A percentile compares a stretch with the other conserved stretches of the same genome.
phyloP scores from a whole-genome alignment of 805 yeast species.

The Metschnikowia bowlesiae region DNA sequence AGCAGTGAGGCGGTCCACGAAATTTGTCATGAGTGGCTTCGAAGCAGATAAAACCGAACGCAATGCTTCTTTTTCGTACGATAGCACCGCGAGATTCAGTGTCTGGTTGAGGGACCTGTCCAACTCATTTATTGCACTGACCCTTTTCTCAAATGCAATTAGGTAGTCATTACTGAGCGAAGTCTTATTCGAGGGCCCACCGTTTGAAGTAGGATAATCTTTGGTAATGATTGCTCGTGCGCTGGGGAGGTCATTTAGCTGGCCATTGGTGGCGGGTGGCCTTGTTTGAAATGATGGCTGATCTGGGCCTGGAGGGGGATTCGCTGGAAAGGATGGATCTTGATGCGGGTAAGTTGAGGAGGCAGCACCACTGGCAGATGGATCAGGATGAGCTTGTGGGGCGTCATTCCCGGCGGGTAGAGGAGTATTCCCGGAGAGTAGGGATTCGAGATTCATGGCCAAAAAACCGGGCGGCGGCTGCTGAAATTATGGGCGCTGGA shows the following conservation, averaged over 20 bases:
- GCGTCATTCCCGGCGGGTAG: conserved; percentile 5
- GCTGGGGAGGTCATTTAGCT: background rate
- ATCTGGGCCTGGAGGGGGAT: background rate
- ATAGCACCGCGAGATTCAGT: conserved; percentile 18
- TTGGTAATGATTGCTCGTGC: background rate
- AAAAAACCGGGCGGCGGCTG: conserved; percentile 1
- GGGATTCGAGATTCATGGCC: conserved; percentile 18
- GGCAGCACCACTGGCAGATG: background rate
- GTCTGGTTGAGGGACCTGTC: conserved; percentile 13
- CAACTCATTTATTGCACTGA: conserved; percentile 12
- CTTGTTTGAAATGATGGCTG: background rate
- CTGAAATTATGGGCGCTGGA: background rate
- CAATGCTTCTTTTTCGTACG: conserved; percentile 13
- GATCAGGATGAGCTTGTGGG: background rate
- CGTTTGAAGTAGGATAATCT: background rate
- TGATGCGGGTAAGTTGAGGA: background rate
- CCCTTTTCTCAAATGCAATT: conserved; percentile 10
- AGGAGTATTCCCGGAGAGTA: conserved; percentile 15
- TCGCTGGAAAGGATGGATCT: background rate
- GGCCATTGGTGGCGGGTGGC: background rate
- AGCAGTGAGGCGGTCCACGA: conserved; percentile 33
- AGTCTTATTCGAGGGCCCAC: background rate
- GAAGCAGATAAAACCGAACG: conserved; percentile 15
- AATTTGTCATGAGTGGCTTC: conserved; percentile 25
- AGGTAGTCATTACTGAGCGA: conserved; percentile 10